These are phyloP conservation scores for Podila clonocystis DNA, from an alignment of 192 early-diverging fungal species.

Conservation along the genomic window DNA sequence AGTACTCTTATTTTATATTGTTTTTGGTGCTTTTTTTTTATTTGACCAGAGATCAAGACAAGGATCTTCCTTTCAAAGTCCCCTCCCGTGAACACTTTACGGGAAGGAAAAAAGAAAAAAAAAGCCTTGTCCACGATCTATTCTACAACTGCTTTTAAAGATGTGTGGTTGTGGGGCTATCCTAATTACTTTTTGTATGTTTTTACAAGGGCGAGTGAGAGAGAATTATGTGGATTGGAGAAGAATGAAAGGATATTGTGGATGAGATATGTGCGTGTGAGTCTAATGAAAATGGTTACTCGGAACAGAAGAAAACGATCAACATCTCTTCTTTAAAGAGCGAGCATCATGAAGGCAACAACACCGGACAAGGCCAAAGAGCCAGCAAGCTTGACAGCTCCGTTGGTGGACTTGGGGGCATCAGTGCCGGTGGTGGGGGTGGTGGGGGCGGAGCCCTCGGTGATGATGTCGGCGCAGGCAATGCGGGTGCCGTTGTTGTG, in stretches of 20 bases:
- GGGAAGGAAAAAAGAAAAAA: background rate
- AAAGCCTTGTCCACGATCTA: background rate
- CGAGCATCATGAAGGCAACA: constrained; percentile 37
- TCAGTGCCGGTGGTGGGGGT: background rate
- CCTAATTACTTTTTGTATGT: background rate
- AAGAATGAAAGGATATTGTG: background rate
- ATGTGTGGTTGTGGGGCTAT: background rate
- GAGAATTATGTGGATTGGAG: background rate
- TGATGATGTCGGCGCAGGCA: constrained; percentile 65
- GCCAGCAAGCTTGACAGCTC: constrained; percentile 34
- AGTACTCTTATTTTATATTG: too few relatives aligned
- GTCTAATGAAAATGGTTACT: background rate
- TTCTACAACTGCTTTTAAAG: background rate
- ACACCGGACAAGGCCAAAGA: constrained; percentile 38
- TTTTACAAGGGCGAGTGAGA: background rate
- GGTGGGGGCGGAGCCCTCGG: constrained; percentile 21
- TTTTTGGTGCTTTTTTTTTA: too few relatives aligned
- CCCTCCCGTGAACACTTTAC: background rate
- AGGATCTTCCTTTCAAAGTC: background rate
- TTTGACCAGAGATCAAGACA: background rate
- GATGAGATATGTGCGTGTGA: background rate
- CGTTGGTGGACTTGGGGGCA: constrained; percentile 8
- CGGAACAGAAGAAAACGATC: background rate
- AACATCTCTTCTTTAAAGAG: constrained; percentile 26
- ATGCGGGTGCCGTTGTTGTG: constrained; percentile 62